Conservation (phyloP, 2,329 filamentous ascomycete species). For the Tolypocladium ophioglossoides region DNA sequence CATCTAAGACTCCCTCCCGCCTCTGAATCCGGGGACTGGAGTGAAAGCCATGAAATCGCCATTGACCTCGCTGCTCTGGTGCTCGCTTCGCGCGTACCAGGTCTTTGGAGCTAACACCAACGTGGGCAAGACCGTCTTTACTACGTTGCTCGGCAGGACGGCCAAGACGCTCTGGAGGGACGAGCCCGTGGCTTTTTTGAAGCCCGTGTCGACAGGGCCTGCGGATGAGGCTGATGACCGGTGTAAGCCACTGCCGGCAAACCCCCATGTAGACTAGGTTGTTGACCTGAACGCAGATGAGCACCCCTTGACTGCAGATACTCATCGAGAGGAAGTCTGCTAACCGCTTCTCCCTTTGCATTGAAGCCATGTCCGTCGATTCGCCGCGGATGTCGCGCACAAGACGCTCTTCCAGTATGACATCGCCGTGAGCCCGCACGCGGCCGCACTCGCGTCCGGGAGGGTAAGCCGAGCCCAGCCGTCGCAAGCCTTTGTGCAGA, state of each 20-base stretch:
- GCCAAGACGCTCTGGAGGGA: slow-evolving; percentile 34
- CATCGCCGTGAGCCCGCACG: slow-evolving; percentile 66
- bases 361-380: slow-evolving; percentile 53
- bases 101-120: slow-evolving; percentile 78
- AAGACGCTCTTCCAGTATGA: slow-evolving; percentile 62
- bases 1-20: no score
- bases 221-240: slow-evolving; percentile 57
- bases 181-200: slow-evolving; percentile 54
- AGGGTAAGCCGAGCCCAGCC: slow-evolving; percentile 20
- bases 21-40: not conserved
- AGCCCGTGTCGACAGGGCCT: slow-evolving; percentile 73
- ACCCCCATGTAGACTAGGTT: not conserved
- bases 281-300: not conserved
- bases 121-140: slow-evolving; percentile 75
- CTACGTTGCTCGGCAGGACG: slow-evolving; percentile 59
- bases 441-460: slow-evolving; percentile 46
- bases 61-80: slow-evolving; percentile 53
- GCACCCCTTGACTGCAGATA: no score
- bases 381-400: slow-evolving; percentile 36
- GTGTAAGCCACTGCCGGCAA: slow-evolving; percentile 30
- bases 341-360: not conserved
- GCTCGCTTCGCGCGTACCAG: slow-evolving; percentile 58
- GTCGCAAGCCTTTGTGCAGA: slow-evolving; percentile 2
- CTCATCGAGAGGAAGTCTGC: not conserved
- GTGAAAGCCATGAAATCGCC: slow-evolving; percentile 21